Conservation (phyloP, 306 rosid genomes). For the Acacia confusa region DNA sequence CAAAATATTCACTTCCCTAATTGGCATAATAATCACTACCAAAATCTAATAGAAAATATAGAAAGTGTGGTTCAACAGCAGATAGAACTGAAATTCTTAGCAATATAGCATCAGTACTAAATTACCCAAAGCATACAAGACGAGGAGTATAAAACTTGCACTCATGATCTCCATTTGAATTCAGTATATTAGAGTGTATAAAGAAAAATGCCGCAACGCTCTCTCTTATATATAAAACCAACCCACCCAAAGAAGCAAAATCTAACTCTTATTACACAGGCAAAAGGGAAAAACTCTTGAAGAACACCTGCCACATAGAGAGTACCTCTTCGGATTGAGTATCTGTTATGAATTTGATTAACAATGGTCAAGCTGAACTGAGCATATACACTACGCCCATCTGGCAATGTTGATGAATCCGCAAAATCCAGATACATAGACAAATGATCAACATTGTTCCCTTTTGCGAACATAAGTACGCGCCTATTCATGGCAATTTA, state of each 20-base stretch:
- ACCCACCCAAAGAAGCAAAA: not conserved
- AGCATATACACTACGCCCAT: conserved; percentile 77
- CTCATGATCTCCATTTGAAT: not conserved
- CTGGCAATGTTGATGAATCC: conserved; percentile 55
- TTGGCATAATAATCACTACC: not conserved
- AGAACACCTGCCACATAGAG: conserved; percentile 14
- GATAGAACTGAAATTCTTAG: not conserved
- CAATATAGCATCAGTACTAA: not conserved
- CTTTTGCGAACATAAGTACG: conserved; percentile 68
- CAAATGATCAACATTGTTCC: conserved; percentile 75
- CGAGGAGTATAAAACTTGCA: not conserved
- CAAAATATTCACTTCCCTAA: not conserved
- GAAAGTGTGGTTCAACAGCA: not conserved
- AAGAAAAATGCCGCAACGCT: not conserved
- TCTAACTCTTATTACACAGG: not conserved
- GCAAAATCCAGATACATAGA: conserved; percentile 83
- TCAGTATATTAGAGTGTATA: not conserved
- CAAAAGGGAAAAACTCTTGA: not conserved
- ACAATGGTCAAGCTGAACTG: conserved; percentile 78
- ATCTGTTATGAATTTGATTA: conserved; percentile 59
- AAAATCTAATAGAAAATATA: not conserved
- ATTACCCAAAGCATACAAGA: not conserved
- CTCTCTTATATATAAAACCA: not conserved
- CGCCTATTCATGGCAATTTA: conserved; percentile 52
- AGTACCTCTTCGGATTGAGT: conserved; percentile 69